Conservation (phyloP, 345 rosid species). For the Turnera subulata region DNA sequence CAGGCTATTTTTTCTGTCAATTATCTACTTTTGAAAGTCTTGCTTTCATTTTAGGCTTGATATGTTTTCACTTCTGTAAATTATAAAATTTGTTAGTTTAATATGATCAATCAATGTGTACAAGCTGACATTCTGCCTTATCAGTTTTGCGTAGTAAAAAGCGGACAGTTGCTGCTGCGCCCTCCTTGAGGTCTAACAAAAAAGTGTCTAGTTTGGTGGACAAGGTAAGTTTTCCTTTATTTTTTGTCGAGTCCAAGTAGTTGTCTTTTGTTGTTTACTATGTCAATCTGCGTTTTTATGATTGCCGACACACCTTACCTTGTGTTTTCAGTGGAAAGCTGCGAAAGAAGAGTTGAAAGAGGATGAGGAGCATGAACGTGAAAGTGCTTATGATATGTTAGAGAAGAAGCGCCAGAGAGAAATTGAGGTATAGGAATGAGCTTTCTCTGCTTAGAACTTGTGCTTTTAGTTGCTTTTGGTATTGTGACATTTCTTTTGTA, state of each 20-base stretch:
- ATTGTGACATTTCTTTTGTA: conserved; percentile 10
- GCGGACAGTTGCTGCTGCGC: conserved; percentile 62
- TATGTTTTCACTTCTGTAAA: no score
- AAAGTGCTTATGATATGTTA: conserved; percentile 50
- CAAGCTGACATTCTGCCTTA: no score
- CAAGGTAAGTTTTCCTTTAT: conserved; percentile 48
- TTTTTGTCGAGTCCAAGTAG: conserved; percentile 8
- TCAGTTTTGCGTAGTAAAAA: conserved; percentile 69
- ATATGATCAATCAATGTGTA: no score
- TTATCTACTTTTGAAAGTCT: no score
- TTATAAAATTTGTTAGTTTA: no score
- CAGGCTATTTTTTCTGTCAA: no score
- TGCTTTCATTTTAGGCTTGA: no score
- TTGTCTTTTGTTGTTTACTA: background rate
- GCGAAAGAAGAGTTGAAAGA: conserved; percentile 91
- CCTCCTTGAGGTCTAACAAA: conserved; percentile 84
- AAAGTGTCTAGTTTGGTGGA: conserved; percentile 94
- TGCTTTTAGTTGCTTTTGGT: background rate
- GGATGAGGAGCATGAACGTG: conserved; percentile 72
- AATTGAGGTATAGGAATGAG: conserved; percentile 50
- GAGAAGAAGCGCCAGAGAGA: conserved; percentile 80
- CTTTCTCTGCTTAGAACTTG: conserved; percentile 1
- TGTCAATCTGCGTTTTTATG: no score
- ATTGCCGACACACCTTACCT: background rate
- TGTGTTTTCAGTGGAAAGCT: conserved; percentile 80